A percentile compares a stretch with the other conserved stretches of the same genome.
Conservation (phyloP, 2,329 filamentous ascomycete species). For the Aspergillus sp. region DNA sequence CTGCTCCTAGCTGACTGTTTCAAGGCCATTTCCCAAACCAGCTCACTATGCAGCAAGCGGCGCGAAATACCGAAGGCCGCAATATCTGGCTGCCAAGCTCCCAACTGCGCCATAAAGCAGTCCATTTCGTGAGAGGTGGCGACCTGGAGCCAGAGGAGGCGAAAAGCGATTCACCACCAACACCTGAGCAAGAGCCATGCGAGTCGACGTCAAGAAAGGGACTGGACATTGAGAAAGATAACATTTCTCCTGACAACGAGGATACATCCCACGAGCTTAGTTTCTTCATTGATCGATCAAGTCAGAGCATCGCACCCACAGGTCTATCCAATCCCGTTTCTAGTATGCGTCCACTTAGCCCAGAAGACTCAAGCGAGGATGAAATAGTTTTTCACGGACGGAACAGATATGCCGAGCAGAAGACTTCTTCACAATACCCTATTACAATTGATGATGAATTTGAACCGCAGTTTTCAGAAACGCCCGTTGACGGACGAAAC, state of each 20-base stretch:
- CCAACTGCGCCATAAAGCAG: slow-evolving; percentile 49
- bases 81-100: slow-evolving; percentile 41
- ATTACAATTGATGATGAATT: background rate
- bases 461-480: background rate
- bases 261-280: too few species aligned
- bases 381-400: slow-evolving; percentile 36
- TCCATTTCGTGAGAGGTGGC: slow-evolving; percentile 58
- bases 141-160: slow-evolving; percentile 34
- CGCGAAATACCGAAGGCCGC: slow-evolving; percentile 50
- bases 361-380: slow-evolving; percentile 63
- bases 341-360: slow-evolving; percentile 28
- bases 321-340: slow-evolving; percentile 23
- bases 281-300: slow-evolving; percentile 31
- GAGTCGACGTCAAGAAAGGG: background rate
- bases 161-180: background rate
- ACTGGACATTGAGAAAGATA: slow-evolving; percentile 1
- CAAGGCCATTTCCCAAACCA: slow-evolving; percentile 14
- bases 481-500: background rate
- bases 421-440: background rate
- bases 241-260: background rate
- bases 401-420: slow-evolving; percentile 7
- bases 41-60: slow-evolving; percentile 51
- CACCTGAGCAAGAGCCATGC: background rate
- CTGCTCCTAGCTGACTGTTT: slow-evolving; percentile 4
- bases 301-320: slow-evolving; percentile 20